Evolutionary conservation across 1,139 yeast genomes (phyloP), one percentile per base, ranked within the genome.

Genomic region (Yamadazyma dendronema): DNA sequence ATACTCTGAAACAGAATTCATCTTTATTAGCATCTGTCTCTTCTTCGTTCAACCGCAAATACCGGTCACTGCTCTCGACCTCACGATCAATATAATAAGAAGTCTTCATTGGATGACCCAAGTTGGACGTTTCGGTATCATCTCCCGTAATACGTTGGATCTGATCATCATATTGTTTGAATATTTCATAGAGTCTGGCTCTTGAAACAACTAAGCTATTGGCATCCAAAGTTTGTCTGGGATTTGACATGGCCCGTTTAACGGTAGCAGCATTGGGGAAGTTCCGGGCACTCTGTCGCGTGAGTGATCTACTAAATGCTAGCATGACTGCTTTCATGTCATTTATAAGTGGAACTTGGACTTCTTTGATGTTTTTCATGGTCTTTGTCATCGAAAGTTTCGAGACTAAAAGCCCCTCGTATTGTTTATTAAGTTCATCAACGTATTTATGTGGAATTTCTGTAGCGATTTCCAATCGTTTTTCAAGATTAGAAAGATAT

Each of bases 321-420:
- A 40, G 43, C 3, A 59, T 54, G 29, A 68, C 46, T 10, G 38
- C 34, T 14, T 53, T 54, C 61, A 69, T 65, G 34, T 65, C 54
- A 22, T 65, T 67, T 29, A 69, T 49, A 16, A 67, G 47, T 2
- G 75, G 76, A 36, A 64, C 54, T 39, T 68, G 67, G 3, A 59
- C 54, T 10, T 56, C 53, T 31, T 52, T 53, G 30, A 67, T 56
- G 22, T 57, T 53, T n/a, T 48, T 50, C 13, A 66, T 56, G 19
- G 54, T 57, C 13, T 49, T 44, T 17, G 50, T 46, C 4, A 63
- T 42, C 3, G 37, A 36, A 2, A 47, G 32, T 36, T 59, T 53
- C 15, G 49, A 48, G 3, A 37, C 39, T 7, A 47, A 32, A 14
- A 67, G 48, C 11, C 34, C 36, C 13, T 54, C 56, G 33, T 53